Evolutionary conservation across 805 yeast species (phyloP).

Genomic region (Suhomyces sp.): DNA sequence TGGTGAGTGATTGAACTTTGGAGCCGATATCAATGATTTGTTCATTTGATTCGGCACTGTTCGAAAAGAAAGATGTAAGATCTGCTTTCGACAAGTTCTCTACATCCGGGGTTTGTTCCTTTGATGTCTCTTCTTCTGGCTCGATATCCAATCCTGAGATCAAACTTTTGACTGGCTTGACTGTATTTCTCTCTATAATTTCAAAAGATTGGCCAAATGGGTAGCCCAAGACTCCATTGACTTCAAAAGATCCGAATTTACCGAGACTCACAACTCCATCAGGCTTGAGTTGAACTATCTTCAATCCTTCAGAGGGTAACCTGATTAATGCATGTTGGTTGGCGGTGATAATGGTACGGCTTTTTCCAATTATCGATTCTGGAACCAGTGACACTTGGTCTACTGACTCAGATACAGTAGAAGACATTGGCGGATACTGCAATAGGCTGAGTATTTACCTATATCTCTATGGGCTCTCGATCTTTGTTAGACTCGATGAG

Average conservation of each 20-base stretch:
- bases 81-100: slow-evolving; percentile 31
- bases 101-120: slow-evolving; percentile 16
- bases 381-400: not conserved
- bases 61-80: slow-evolving; percentile 34
- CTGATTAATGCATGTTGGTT: slow-evolving; percentile 61
- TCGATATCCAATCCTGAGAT: slow-evolving; percentile 18
- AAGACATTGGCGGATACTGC: not conserved
- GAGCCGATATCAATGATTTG: slow-evolving; percentile 66
- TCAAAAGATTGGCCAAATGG: slow-evolving; percentile 91
- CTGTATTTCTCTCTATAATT: slow-evolving; percentile 54
- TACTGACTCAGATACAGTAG: not conserved
- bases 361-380: slow-evolving; percentile 12
- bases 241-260: slow-evolving; percentile 84
- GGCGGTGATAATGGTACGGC: slow-evolving; percentile 36
- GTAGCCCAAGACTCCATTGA: slow-evolving; percentile 71
- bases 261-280: slow-evolving; percentile 72
- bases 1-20: slow-evolving; percentile 66
- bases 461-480: not conserved
- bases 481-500: slow-evolving; percentile 1
- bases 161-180: slow-evolving; percentile 47
- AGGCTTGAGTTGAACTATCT: slow-evolving; percentile 64
- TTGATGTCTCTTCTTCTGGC: slow-evolving; percentile 13
- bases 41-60: slow-evolving; percentile 60
- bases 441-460: not conserved
- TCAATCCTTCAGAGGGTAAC: slow-evolving; percentile 78